Evolutionary conservation across 768 basidiomycete species (phyloP), one percentile per base, ranked within the genome.

Genomic region (Leccinum subtestaceum): DNA sequence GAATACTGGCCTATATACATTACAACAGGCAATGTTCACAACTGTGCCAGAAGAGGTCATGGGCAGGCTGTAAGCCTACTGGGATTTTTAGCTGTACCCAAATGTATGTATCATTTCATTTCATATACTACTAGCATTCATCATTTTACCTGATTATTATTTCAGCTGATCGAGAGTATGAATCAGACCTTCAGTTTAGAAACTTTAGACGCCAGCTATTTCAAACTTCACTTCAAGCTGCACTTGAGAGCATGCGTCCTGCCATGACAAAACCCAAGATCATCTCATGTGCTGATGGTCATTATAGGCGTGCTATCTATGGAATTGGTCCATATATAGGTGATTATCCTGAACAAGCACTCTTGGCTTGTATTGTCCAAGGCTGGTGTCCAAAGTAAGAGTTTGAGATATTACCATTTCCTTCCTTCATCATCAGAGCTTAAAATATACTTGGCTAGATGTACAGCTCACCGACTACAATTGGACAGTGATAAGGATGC

Each of bases 251-350:
- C 17, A 38, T 38, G 38, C 8, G 7, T 17, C 17, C 38, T n/a
- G 43, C 43, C 15, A 45, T 45, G 43, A n/a, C 15, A 15, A 45
- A 45, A 17, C 43, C 19, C 9, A 10, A 45, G n/a, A 17, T 45
- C 15, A 45, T 19, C 19, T 17, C 4, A 17, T 47, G 46, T 47
- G 19, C 60, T 1, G 74, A 78, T 63, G 67, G 72, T 2, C 67
- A 29, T 19, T 57, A 38, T 12, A 23, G 29, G 32, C 29, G 12
- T 7, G 38, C 53, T 3, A 45, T 60, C 5, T 78, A 70, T 63
- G 69, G 70, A 0, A 52, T 79, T 9, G 75, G 76, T 0, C 71
- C 75, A 3, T 76, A 75, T 43, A 77, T 79, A 60, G 75, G 74
- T 0, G 73, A 79, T 52, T 78, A 79, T 52, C 75, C 73, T 0